Evolutionary conservation across 192 early-diverging fungal genomes (phyloP), one percentile per base, ranked within the genome.

Genomic region (Backusella liffmaniae): DNA sequence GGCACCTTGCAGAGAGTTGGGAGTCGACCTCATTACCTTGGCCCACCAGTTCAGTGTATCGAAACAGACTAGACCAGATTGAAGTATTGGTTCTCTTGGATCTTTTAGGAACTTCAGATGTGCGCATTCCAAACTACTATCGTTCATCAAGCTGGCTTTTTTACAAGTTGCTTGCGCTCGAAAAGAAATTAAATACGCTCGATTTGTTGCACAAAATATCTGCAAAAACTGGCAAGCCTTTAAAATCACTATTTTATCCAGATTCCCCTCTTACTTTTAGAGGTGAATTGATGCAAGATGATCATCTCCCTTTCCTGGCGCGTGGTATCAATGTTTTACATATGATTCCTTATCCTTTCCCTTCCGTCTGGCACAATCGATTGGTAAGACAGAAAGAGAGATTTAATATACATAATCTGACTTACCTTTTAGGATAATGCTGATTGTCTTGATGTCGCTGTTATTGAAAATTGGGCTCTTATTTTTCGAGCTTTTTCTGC

Each of bases 1-100:
- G 88, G 36, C 95, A 99, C 78, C 75, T 99, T 70, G 96, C 97
- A 4, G 84, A 85, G 36, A 79, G 85, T 70, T 98, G 97, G 96
- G 91, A 91, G 49, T 72, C 86, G 18, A 77, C 72, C 9, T 69
- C 59, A 46, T 71, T 89, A 5, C 62, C 68, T 0, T 68, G 68
- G 30, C 70, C 75, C 5, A 74, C 69, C 23, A 66, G 76, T 46
- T 51, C 35, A 44, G 56, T 73, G 26, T 23, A 42, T 13, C 34
- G 32, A 35, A 85, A 76, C 21, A 73, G 83, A 34, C 81, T 98
- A n/a, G 80, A 85, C 35, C 82, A 89, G 18, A 96, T 99, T 18
- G 96, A 98, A 39, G 80, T 93, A 5, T 86, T 99, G 77, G 89
- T 99, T 0, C 85, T 98, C 16, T 84, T 99, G 29, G 97, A 99